A percentile compares a stretch with the other conserved stretches of the same genome.
phyloP scores from a whole-genome alignment of 208 protist species.

The Histomonas meleagridis region DNA sequence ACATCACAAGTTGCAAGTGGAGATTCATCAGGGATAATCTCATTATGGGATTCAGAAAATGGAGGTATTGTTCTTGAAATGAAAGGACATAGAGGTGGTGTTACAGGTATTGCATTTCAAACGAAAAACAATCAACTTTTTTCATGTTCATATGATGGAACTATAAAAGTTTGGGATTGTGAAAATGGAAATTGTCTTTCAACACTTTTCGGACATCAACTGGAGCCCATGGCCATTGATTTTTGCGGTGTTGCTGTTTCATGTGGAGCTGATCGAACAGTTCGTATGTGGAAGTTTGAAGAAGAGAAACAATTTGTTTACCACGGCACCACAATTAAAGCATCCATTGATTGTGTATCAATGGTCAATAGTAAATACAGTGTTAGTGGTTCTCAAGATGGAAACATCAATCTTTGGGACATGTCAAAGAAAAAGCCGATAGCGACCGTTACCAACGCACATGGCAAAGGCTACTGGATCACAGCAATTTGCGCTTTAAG shows the following conservation, averaged over 20 bases:
- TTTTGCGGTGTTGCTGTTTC: background rate
- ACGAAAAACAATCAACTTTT: background rate
- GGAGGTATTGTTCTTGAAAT: background rate
- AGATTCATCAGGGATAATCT: background rate
- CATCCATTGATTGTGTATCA: background rate
- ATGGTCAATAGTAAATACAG: background rate
- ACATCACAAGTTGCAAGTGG: background rate
- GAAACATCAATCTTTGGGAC: background rate
- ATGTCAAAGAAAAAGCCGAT: background rate
- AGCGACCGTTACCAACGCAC: background rate
- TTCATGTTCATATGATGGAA: background rate
- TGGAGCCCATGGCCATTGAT: background rate
- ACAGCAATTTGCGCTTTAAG: background rate
- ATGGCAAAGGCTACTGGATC: background rate
- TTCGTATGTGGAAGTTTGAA: background rate
- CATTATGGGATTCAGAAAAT: background rate
- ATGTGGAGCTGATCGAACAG: background rate
- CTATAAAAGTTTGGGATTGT: background rate
- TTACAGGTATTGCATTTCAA: background rate
- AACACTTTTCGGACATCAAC: background rate
- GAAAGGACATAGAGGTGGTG: background rate
- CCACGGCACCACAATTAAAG: no score
- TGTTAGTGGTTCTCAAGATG: background rate
- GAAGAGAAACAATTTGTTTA: background rate
- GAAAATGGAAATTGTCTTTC: background rate